Conservation (phyloP, 768 basidiomycete genomes). For the Naganishia kalamii region DNA sequence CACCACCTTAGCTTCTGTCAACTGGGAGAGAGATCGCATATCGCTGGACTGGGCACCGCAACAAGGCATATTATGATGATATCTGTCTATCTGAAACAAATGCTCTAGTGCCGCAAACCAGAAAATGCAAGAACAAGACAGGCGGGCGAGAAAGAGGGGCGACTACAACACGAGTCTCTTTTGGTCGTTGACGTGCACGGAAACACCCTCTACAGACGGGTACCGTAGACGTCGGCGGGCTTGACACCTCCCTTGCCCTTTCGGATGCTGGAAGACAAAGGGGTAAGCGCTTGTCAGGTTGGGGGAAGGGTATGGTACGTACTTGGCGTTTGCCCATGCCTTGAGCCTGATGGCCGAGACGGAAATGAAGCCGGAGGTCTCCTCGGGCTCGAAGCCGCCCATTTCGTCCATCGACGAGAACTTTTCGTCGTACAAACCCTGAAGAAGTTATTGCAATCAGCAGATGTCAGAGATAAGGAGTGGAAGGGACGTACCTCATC, state of each 20-base stretch:
- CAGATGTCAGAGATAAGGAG: too few species aligned
- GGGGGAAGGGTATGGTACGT: constrained; percentile 46
- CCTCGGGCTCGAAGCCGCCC: constrained; percentile 93
- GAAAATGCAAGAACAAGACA: too few species aligned
- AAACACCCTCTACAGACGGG: background rate
- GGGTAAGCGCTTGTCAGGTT: background rate
- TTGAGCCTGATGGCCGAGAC: constrained; percentile 98
- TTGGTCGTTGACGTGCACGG: background rate
- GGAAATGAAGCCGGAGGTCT: constrained; percentile 91
- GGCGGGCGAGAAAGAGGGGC: background rate
- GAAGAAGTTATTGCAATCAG: too few species aligned
- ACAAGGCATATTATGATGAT: background rate
- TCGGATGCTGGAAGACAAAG: constrained; percentile 50
- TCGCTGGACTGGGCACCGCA: too few species aligned
- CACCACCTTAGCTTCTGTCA: too few species aligned
- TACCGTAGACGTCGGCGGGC: constrained; percentile 71
- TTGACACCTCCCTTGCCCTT: constrained; percentile 74
- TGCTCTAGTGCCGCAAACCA: background rate
- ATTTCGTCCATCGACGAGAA: constrained; percentile 98
- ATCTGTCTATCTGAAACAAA: background rate
- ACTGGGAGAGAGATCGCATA: too few species aligned
- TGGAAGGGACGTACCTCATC: constrained; percentile 45
- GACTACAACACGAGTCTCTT: background rate
- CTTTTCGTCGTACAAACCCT: constrained; percentile 84
- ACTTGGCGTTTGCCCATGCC: constrained; percentile 58